phyloP scores from a whole-genome alignment of 176 grass and related monocot species.

The Musa acuminata region DNA sequence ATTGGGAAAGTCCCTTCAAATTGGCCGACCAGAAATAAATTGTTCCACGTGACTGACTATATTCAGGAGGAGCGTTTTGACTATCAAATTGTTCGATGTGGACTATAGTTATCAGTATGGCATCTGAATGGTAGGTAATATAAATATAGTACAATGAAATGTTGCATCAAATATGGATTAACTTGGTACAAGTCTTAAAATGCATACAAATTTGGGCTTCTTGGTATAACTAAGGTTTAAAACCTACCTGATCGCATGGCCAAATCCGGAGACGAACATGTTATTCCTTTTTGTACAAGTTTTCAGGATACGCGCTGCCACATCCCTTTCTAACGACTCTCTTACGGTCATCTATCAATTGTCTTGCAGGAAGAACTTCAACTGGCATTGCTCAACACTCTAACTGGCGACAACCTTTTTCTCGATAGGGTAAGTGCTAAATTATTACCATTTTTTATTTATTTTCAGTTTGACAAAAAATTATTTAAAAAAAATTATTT shows the following conservation, averaged over 20 bases:
- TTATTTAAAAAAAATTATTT: neutral
- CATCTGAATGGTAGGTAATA: no score
- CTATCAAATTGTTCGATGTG: no score
- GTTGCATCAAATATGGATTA: no score
- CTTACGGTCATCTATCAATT: neutral
- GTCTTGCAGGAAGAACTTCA: slow-evolving; percentile 71
- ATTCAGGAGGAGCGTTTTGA: no score
- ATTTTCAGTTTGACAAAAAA: neutral
- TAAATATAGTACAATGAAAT: no score
- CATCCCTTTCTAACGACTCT: neutral
- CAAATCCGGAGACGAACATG: neutral
- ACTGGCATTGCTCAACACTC: slow-evolving; percentile 63
- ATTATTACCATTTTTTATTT: neutral
- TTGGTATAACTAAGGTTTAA: neutral
- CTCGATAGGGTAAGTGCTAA: slow-evolving; percentile 53
- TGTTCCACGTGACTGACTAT: no score
- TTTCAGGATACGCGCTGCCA: neutral
- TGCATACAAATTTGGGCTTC: no score
- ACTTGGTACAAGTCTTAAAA: no score
- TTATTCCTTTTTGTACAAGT: neutral
- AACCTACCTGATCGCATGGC: neutral
- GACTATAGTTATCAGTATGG: no score
- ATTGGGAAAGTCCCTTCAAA: no score
- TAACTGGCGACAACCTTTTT: slow-evolving; percentile 65
- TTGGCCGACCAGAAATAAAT: no score